Evolutionary conservation across 768 basidiomycete species (phyloP), one percentile per base, ranked within the genome.

Genomic region (Lactarius quietus): DNA sequence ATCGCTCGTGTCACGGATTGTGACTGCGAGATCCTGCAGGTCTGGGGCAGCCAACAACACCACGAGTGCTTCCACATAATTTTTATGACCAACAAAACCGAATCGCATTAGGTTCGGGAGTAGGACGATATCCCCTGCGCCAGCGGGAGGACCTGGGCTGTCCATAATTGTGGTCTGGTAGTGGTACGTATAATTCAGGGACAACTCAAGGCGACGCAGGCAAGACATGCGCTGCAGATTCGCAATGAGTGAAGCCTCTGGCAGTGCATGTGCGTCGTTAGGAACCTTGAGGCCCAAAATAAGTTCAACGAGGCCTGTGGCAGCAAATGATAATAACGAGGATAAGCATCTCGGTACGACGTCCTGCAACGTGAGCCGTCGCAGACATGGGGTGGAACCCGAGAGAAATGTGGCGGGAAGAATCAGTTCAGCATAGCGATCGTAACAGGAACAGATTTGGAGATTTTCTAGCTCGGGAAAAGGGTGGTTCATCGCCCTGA

Each of bases 381-480:
- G 41, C 41, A 43, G 41, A 20, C 8, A n/a, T 2, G 20, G 20
- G 20, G 41, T 20, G 20, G 41, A 43, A n/a, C 20, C 20, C 20
- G 41, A 43, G 20, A 43, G 41, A 43, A 43, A 43, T 2, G 8
- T n/a, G 41, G 41, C 20, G 41, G 41, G 41, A 43, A 43, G 41
- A 9, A 41, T 18, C 41, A 41, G 41, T 20, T 20, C 41, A 9
- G 7, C 17, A 6, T 20, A 1, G 18, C 18, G 41, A 1, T 41
- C 41, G 8, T 18, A 7, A 43, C 2, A 20, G 20, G 41, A 18
- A n/a, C 20, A 20, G n/a, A 43, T 43, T 5, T 31, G 17, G 15
- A 62, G 29, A 18, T 38, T 54, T 41, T 56, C 41, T 23, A 62
- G 54, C 23, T 20, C 17, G 5, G 54, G 61, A 9, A 55, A 62